Conservation (phyloP, 345 rosid species). For the Microcos paniculata region DNA sequence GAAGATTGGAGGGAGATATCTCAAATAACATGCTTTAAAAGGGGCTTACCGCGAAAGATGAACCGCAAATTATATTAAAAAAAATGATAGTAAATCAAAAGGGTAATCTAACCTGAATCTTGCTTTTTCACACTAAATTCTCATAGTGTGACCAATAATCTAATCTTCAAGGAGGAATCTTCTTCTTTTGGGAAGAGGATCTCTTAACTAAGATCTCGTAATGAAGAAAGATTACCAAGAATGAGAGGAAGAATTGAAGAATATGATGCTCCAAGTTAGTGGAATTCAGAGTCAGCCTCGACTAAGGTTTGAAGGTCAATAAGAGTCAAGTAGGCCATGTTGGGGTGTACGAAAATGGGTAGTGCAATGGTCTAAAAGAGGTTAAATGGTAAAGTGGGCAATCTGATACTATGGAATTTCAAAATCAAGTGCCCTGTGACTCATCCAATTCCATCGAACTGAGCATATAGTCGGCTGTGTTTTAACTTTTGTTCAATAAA, state of each 20-base stretch:
- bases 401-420: neutral
- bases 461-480: neutral
- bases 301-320: conserved; percentile 26
- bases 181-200: conserved; percentile 21
- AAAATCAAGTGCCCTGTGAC: conserved; percentile 20
- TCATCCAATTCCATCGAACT: neutral
- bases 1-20: neutral
- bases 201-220: conserved; percentile 18
- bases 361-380: conserved; percentile 9
- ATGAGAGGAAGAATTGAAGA: conserved; percentile 8
- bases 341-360: conserved; percentile 6
- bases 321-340: conserved; percentile 25
- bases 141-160: conserved; percentile 14
- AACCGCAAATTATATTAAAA: neutral
- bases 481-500: neutral
- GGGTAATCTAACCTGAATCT: conserved; percentile 25
- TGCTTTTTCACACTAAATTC: conserved; percentile 12
- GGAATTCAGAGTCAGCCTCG: conserved; percentile 50
- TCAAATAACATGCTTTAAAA: neutral
- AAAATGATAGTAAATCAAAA: conserved; percentile 10
- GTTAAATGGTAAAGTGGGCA: neutral
- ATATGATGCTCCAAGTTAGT: conserved; percentile 40
- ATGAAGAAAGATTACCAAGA: conserved; percentile 4
- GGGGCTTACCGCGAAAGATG: neutral
- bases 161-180: conserved; percentile 12